These are phyloP conservation scores for Ophiostoma montium DNA, from an alignment of 2,329 filamentous ascomycete species.

Conservation along the genomic window DNA sequence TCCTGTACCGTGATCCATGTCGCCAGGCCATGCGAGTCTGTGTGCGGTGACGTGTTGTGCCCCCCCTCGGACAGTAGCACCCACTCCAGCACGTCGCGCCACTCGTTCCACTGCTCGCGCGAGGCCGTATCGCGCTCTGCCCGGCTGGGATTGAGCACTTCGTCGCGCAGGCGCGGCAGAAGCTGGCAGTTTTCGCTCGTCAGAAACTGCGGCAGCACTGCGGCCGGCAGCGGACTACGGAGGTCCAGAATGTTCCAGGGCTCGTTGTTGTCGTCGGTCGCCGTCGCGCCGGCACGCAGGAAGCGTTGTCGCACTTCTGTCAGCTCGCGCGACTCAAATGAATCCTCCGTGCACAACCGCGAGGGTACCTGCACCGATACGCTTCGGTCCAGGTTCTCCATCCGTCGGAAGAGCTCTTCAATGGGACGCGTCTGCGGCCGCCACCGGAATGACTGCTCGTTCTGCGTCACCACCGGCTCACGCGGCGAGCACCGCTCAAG, in stretches of 20 bases:
- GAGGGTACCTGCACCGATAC: constrained; percentile 19
- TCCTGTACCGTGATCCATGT: constrained; percentile 23
- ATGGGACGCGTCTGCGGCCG: constrained; percentile 14
- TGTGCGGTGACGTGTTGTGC: constrained; percentile 21
- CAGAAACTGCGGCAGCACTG: constrained; percentile 16
- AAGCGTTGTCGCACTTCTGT: constrained; percentile 15
- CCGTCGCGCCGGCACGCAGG: constrained; percentile 1
- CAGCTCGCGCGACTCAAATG: constrained; percentile 15
- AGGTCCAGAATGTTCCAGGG: constrained; percentile 20
- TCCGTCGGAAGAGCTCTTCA: constrained; percentile 16
- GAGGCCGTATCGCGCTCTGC: constrained; percentile 17
- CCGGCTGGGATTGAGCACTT: constrained; percentile 24
- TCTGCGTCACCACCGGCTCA: constrained; percentile 15
- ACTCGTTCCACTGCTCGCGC: constrained; percentile 20
- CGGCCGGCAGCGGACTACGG: constrained; percentile 16
- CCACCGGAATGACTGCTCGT: constrained; percentile 17
- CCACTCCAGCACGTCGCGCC: constrained; percentile 21
- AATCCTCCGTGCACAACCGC: constrained; percentile 13
- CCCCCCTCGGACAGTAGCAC: constrained; percentile 21
- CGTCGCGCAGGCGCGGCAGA: constrained; percentile 17
- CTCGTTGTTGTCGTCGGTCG: constrained; percentile 6
- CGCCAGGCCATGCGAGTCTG: constrained; percentile 21
- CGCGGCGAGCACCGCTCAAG: constrained; percentile 11
- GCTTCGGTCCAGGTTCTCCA: constrained; percentile 17
- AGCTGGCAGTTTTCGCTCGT: constrained; percentile 19